Evolutionary conservation across 2,329 filamentous ascomycete species (phyloP).

Genomic region (Blastomyces parvus): DNA sequence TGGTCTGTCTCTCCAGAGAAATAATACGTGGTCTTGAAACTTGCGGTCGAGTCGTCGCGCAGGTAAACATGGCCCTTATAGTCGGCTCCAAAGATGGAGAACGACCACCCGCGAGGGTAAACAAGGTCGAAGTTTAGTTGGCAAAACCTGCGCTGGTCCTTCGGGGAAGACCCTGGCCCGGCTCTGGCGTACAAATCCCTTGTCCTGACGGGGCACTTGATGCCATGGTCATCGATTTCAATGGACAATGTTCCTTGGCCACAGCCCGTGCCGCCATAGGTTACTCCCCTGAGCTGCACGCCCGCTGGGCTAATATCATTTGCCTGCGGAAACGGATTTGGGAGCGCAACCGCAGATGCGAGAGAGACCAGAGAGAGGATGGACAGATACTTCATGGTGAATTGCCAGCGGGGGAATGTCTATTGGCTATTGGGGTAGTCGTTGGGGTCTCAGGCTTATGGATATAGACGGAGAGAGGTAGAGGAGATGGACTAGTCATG

Average conservation of each 20-base stretch:
- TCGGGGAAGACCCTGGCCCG: slow-evolving; percentile 8
- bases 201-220: slow-evolving; percentile 12
- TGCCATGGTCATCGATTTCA: slow-evolving; percentile 11
- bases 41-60: slow-evolving; percentile 8
- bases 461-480: not conserved
- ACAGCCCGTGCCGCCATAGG: slow-evolving; percentile 14
- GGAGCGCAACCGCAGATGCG: not conserved
- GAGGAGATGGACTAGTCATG: not conserved
- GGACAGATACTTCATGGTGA: slow-evolving; percentile 4
- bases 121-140: slow-evolving; percentile 14
- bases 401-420: not conserved
- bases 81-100: slow-evolving; percentile 11
- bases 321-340: not conserved
- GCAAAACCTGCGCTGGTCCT: slow-evolving; percentile 13
- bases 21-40: slow-evolving; percentile 12
- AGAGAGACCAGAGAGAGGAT: not conserved
- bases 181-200: slow-evolving; percentile 9
- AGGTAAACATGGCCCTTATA: slow-evolving; percentile 12
- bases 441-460: not conserved
- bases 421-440: not conserved
- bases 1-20: slow-evolving; percentile 14
- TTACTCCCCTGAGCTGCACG: slow-evolving; percentile 8
- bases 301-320: not conserved
- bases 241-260: slow-evolving; percentile 10
- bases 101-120: slow-evolving; percentile 13